Evolutionary conservation across 225 moss, liverwort and hornwort genomes (phyloP), one percentile per base, ranked within the genome.

Genomic region (Pleurozium schreberi): DNA sequence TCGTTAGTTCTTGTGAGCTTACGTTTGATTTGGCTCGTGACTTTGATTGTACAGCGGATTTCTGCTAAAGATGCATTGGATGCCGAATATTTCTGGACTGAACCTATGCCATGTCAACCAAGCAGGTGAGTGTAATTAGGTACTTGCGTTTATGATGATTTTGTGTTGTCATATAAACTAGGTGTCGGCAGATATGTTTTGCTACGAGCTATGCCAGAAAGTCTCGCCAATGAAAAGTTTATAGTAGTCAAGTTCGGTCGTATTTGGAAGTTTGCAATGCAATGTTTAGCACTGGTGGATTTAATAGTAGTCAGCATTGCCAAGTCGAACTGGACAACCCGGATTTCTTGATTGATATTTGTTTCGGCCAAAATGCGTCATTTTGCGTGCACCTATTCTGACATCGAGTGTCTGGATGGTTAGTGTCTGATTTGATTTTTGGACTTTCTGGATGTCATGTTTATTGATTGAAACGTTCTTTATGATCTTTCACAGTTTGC

Each of bases 21-120:
- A 40, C 33, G 18, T 42, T 79, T 66, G n/a, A 71, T n/a, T 89
- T 69, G 43, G 60, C 67, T 87, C 33, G 33, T 87, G 82, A 36
- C 49, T 76, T 86, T 62, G 49, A 60, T 69, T 87, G 82, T 93
- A 88, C 96, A 97, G 98, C 95, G 98, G 80, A 96, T 98, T 73
- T 94, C 92, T 75, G 98, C 98, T 19, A 95, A 94, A 92, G 98
- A 98, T 93, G 97, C 98, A 45, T 88, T 98, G 90, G 98, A 98
- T 89, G 97, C 98, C 40, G 98, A 98, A 90, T 98, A 98, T 88
- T 98, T 98, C 65, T 98, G 98, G 98, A 93, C 91, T 16, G 98
- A 98, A 88, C 98, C 98, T 18, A 91, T 96, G 80, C 98, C 98
- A 22, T 98, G 98, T 89, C 85, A 77, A 68, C 95, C 98, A 61